These are phyloP conservation scores for Tremella mesenterica DNA, from an alignment of 768 basidiomycete genomes.

Conservation along the genomic window DNA sequence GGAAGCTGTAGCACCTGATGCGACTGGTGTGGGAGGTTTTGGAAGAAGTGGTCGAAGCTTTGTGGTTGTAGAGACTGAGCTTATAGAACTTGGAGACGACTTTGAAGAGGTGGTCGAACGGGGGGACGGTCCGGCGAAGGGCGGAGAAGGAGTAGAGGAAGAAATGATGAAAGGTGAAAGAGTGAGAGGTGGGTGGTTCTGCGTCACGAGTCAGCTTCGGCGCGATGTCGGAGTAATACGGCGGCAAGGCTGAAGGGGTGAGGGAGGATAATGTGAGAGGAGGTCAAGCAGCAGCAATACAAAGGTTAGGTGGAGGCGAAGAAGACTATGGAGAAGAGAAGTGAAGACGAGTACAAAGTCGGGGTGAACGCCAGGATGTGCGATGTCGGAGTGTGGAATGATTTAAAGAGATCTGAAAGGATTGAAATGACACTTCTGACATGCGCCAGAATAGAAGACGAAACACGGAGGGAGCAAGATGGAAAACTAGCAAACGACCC, in stretches of 20 bases:
- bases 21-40: slow-evolving; percentile 23
- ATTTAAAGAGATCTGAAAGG: no score
- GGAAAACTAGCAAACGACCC: no score
- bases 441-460: no score
- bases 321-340: not conserved
- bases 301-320: not conserved
- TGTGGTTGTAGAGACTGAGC: slow-evolving; percentile 6
- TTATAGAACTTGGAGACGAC: slow-evolving; percentile 29
- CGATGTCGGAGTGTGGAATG: no score
- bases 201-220: not conserved
- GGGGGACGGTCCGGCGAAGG: slow-evolving; percentile 33
- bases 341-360: no score
- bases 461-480: no score
- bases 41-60: slow-evolving; percentile 34
- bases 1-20: slow-evolving; percentile 7
- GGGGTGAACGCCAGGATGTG: no score
- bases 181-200: no score
- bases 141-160: slow-evolving; percentile 27
- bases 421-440: no score
- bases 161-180: slow-evolving; percentile 10
- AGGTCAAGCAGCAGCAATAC: not conserved
- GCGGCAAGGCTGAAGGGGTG: not conserved
- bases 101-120: slow-evolving; percentile 34
- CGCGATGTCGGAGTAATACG: not conserved
- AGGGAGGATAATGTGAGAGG: not conserved